phyloP scores from a whole-genome alignment of 2,329 filamentous ascomycete species.

The Cladobotryum mycophilum region DNA sequence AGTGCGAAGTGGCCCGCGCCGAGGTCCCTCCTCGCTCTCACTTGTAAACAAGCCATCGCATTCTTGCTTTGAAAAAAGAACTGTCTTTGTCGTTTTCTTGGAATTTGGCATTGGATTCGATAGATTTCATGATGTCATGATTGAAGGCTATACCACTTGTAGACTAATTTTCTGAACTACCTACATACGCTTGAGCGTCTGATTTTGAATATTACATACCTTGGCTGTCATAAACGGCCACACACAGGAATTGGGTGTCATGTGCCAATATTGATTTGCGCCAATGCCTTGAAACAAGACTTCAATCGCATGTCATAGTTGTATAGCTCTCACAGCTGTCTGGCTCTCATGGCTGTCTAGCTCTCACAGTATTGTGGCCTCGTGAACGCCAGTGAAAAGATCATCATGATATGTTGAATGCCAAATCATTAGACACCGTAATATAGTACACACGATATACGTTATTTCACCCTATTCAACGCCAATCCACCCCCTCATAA shows the following conservation, averaged over 20 bases:
- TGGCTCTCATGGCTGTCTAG: too few relatives aligned
- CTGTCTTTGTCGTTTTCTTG: not conserved
- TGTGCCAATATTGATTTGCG: too few relatives aligned
- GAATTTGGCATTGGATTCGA: not conserved
- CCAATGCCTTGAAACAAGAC: too few relatives aligned
- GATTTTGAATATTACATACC: too few relatives aligned
- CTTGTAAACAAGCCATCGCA: not conserved
- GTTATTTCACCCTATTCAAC: constrained; percentile 14
- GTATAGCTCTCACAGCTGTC: too few relatives aligned
- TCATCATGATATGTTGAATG: not conserved
- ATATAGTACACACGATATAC: constrained; percentile 29
- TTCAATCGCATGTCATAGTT: too few relatives aligned
- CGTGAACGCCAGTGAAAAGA: not conserved
- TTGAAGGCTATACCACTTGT: not conserved
- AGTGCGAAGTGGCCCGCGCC: constrained; percentile 72
- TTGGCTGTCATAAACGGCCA: too few relatives aligned
- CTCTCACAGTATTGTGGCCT: too few relatives aligned
- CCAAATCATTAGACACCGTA: constrained; percentile 17
- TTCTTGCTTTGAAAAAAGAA: not conserved
- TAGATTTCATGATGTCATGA: not conserved
- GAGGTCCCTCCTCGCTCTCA: not conserved
- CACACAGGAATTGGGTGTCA: too few relatives aligned
- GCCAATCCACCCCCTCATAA: constrained; percentile 33
- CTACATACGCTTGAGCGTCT: too few relatives aligned
- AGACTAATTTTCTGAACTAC: not conserved